These are phyloP conservation scores for Geotrichum candidum DNA, from an alignment of 1,139 yeast genomes.

Conservation along the genomic window DNA sequence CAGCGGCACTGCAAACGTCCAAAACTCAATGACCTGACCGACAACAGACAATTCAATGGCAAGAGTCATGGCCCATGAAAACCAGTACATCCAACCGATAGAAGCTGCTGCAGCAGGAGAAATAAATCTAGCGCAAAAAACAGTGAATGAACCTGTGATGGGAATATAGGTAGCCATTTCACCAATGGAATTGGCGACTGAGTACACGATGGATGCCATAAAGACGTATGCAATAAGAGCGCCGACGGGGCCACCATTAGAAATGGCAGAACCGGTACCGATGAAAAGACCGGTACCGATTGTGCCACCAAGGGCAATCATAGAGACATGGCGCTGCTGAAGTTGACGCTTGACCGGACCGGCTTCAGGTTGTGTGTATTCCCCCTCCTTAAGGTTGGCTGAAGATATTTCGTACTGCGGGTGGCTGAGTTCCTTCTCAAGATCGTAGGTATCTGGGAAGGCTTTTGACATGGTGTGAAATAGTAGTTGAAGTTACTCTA, in stretches of 20 bases:
- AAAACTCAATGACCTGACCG: slow-evolving; percentile 53
- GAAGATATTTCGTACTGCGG: not conserved
- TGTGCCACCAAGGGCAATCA: slow-evolving; percentile 49
- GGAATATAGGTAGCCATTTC: slow-evolving; percentile 62
- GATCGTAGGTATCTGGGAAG: not conserved
- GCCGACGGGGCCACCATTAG: slow-evolving; percentile 63
- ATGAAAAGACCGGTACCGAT: slow-evolving; percentile 51
- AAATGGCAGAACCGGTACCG: slow-evolving; percentile 61
- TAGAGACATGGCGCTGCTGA: slow-evolving; percentile 43
- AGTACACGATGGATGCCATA: slow-evolving; percentile 48
- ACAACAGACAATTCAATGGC: slow-evolving; percentile 59
- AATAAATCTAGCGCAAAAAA: slow-evolving; percentile 55
- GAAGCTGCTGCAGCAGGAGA: slow-evolving; percentile 61
- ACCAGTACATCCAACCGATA: slow-evolving; percentile 56
- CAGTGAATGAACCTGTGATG: slow-evolving; percentile 56
- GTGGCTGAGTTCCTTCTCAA: not conserved
- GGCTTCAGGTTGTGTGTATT: not conserved
- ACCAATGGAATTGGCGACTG: slow-evolving; percentile 54
- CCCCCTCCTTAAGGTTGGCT: not conserved
- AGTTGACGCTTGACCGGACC: slow-evolving; percentile 35
- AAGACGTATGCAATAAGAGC: slow-evolving; percentile 51
- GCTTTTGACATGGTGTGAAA: not conserved
- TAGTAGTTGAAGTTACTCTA: not conserved
- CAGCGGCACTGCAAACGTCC: slow-evolving; percentile 48
- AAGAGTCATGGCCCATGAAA: slow-evolving; percentile 57